Evolutionary conservation across 1,284 basidiomycete species (phyloP), one percentile per base, ranked within the genome.

Genomic region (Cryptococcus maquisensis): DNA sequence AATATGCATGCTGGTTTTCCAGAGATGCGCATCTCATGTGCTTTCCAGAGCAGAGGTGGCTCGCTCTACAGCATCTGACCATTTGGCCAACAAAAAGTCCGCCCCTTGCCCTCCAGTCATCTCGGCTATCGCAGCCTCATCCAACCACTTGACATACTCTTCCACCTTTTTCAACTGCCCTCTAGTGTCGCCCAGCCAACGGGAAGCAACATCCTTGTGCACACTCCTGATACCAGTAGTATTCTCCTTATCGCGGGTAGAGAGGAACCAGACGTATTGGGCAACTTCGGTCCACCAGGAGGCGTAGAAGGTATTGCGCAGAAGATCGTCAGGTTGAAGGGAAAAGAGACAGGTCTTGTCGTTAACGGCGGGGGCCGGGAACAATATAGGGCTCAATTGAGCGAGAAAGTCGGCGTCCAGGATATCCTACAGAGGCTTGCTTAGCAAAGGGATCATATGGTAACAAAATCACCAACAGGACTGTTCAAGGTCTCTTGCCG

Each of bases 261-360:
- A 35, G 13, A 59, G 18, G 28, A 65, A 49, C 61, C 63, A 57
- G 16, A 65, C 26, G 23, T 57, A 45, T 46, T 62, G 61, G 21
- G 61, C 55, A 37, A 55, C 55, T 42, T 68, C 67, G 4, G 64
- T 66, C 44, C 66, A 64, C 67, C 67, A 68, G 13, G 51, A 50
- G 3, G 64, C 56, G 39, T 56, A 67, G 47, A 62, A 61, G 21
- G 63, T 59, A 38, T 37, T 44, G 26, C 66, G 21, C 18, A 21
- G n/a, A 15, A 26, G 36, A 67, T 35, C 13, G 64, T 59, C 0
- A 24, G n/a, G 2, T 47, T 43, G 35, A 43, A 21, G 39, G 47
- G 36, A 7, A 51, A 32, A 5, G 62, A 57, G 23, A 59, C 32
- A 15, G 56, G 35, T 32, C 28, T 32, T 32, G 28, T 49, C 48